These are phyloP conservation scores for Ophiosphaerella narmari DNA, from an alignment of 2,329 filamentous ascomycete species.

Conservation along the genomic window DNA sequence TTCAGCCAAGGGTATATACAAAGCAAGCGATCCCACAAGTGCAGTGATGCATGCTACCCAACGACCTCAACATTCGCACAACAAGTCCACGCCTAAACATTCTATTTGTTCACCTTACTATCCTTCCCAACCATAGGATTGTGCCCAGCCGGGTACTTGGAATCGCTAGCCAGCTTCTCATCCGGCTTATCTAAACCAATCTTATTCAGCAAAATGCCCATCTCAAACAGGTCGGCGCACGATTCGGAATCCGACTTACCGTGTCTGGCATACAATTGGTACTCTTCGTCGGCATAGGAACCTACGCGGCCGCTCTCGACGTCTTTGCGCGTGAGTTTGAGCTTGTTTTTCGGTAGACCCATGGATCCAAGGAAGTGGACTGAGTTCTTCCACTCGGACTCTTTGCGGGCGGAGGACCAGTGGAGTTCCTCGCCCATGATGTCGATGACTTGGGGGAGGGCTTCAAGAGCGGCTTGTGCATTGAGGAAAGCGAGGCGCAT, in stretches of 20 bases:
- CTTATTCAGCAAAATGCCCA: constrained; percentile 29
- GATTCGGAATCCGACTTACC: constrained; percentile 43
- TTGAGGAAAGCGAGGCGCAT: constrained; percentile 89
- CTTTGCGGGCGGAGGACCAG: constrained; percentile 75
- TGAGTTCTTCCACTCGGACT: constrained; percentile 78
- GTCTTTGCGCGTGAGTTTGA: constrained; percentile 60
- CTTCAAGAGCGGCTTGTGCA: constrained; percentile 85
- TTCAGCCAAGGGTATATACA: too few relatives aligned
- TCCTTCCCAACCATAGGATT: constrained; percentile 53
- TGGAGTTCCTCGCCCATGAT: constrained; percentile 83
- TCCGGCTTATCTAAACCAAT: constrained; percentile 55
- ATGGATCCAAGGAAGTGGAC: constrained; percentile 64
- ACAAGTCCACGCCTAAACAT: background rate
- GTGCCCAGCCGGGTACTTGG: constrained; percentile 49
- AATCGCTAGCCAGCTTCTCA: constrained; percentile 58
- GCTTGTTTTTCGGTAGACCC: constrained; percentile 63
- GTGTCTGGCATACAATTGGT: constrained; percentile 55
- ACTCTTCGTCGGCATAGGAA: constrained; percentile 55
- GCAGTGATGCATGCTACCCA: background rate
- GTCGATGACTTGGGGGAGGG: constrained; percentile 83
- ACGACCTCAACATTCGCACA: background rate
- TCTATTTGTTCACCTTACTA: constrained; percentile 56
- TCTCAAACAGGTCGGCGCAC: constrained; percentile 27
- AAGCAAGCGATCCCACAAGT: too few relatives aligned
- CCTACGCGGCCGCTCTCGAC: constrained; percentile 59